Conservation (phyloP, 2,329 filamentous ascomycete genomes). For the Cordyceps fumosorosea region DNA sequence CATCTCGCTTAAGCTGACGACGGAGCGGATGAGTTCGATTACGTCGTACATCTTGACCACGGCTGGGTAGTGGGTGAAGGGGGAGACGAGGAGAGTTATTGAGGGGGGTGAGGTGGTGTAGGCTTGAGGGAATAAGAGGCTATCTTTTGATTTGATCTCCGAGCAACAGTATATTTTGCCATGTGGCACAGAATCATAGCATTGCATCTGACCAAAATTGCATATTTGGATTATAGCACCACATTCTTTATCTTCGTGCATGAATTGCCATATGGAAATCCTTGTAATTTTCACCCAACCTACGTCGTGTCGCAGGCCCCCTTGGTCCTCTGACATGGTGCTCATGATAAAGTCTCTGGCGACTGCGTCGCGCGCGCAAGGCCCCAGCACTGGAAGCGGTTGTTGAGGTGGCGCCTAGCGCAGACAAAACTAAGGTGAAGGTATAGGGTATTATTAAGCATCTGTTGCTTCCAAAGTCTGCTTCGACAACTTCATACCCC, state of each 20-base stretch:
- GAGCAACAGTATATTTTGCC: background rate
- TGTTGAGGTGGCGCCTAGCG: background rate
- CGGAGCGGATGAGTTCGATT: constrained; percentile 76
- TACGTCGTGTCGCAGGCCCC: constrained; percentile 11
- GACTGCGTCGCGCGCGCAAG: constrained; percentile 15
- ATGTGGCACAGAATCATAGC: background rate
- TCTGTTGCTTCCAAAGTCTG: constrained; percentile 7
- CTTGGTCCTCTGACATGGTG: constrained; percentile 15
- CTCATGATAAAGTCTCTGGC: constrained; percentile 18
- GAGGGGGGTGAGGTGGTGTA: too few relatives aligned
- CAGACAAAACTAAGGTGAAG: background rate
- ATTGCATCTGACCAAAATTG: background rate
- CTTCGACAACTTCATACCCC: background rate
- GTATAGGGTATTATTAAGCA: constrained; percentile 6
- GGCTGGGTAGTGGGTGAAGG: constrained; percentile 30
- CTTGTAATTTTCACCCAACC: too few relatives aligned
- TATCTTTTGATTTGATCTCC: background rate
- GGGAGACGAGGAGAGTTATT: background rate
- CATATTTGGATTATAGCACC: background rate
- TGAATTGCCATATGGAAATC: too few relatives aligned
- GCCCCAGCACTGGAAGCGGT: constrained; percentile 3
- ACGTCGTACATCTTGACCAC: constrained; percentile 49
- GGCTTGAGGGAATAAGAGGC: background rate
- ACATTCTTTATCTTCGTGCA: background rate
- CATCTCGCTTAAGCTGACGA: constrained; percentile 88